phyloP scores from a whole-genome alignment of 129 eudicot genomes.

The Calendula officinalis region DNA sequence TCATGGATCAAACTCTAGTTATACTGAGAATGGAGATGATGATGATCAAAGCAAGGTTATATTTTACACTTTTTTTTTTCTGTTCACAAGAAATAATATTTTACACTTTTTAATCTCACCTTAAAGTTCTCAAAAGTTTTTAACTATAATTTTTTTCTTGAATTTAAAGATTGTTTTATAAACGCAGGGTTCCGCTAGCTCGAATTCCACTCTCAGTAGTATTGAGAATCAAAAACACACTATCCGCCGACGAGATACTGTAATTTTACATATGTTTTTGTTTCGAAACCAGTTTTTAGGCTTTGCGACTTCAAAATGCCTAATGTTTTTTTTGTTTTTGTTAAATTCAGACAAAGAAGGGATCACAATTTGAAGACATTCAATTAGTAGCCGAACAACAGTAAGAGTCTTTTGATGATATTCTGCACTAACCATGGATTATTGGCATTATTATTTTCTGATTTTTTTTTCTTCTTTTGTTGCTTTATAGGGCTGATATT shows the following conservation, averaged over 20 bases:
- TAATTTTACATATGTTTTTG: slow-evolving; percentile 3
- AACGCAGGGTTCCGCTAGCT: slow-evolving; percentile 22
- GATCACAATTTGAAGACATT: slow-evolving; percentile 66
- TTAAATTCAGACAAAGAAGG: slow-evolving; percentile 57
- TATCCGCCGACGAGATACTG: slow-evolving; percentile 10
- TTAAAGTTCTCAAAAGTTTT: background rate
- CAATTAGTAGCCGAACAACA: slow-evolving; percentile 54
- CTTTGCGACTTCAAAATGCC: background rate
- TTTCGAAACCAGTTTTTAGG: background rate
- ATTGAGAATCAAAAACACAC: slow-evolving; percentile 9
- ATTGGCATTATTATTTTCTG: slow-evolving; percentile 2
- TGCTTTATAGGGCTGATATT: slow-evolving; percentile 55
- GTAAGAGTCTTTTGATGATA: slow-evolving; percentile 51
- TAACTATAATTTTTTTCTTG: background rate
- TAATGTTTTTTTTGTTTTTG: background rate
- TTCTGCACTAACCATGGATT: background rate
- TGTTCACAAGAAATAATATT: too few relatives aligned
- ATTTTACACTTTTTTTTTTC: slow-evolving; percentile 17
- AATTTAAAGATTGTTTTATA: background rate
- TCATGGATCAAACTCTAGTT: slow-evolving; percentile 43
- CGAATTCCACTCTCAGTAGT: background rate
- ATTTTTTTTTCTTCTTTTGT: background rate
- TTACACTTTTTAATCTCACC: background rate
- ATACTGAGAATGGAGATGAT: slow-evolving; percentile 48
- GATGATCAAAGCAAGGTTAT: slow-evolving; percentile 51